These are phyloP conservation scores for Tuctoria greenei DNA, from an alignment of 176 grass and related monocot genomes.

Conservation along the genomic window DNA sequence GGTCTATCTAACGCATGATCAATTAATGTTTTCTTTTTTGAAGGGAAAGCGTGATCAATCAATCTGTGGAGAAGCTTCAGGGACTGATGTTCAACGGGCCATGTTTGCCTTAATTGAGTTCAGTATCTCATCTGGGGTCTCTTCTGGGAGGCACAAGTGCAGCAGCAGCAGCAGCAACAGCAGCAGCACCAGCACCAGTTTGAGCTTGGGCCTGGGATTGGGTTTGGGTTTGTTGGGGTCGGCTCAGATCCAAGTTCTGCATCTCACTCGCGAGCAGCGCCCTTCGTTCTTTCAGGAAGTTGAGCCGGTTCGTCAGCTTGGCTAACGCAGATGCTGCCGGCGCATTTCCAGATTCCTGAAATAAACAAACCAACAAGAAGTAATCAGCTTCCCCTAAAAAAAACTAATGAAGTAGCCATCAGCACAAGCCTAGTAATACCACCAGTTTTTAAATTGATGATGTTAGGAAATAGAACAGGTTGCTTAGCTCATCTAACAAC, in stretches of 20 bases:
- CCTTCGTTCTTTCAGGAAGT: conserved; percentile 89
- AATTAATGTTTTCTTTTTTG: too few species aligned
- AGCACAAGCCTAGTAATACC: too few species aligned
- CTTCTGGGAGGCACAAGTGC: not conserved
- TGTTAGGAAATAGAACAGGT: not conserved
- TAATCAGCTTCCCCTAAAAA: too few species aligned
- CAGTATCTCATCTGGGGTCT: not conserved
- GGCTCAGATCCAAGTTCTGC: conserved; percentile 53
- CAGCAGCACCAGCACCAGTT: not conserved
- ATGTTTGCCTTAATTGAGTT: too few species aligned
- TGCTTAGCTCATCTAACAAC: too few species aligned
- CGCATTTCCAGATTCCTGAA: conserved; percentile 54
- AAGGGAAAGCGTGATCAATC: not conserved
- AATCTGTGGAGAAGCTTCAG: not conserved
- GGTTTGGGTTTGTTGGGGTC: not conserved
- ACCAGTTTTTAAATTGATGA: too few species aligned
- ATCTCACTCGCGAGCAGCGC: conserved; percentile 70
- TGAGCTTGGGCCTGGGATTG: not conserved
- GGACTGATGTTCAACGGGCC: not conserved
- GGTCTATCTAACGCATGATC: too few species aligned
- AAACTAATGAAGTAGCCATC: too few species aligned
- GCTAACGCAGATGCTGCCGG: conserved; percentile 49
- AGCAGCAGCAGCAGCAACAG: not conserved
- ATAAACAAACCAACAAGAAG: not conserved
- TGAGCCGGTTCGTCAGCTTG: conserved; percentile 81